Evolutionary conservation across 192 early-diverging fungal species (phyloP), one percentile per base, ranked within the genome.

Genomic region (Backusella parvicylindrica): DNA sequence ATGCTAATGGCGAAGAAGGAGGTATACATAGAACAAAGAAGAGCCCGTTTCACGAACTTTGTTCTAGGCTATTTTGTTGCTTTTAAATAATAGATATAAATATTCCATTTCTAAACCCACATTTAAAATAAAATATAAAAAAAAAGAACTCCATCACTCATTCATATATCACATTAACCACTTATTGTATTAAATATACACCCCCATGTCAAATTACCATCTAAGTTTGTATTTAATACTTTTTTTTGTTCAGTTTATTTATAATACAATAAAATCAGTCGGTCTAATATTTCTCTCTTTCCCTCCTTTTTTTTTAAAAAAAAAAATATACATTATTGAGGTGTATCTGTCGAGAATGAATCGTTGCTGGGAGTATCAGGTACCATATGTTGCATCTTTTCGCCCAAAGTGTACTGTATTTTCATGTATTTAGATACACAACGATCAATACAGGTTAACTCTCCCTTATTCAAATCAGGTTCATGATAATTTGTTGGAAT

Each of bases 351-450:
- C 35, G 66, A 37, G 66, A 68, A 68, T 33, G 37, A 43, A 23
- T 70, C 28, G 6, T 32, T n/a, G 40, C 40, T 70, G 28, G 40
- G 36, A 47, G 68, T 13, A n/a, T 31, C 15, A 56, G 70, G 50
- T 47, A 64, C 72, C 33, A 69, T 79, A 66, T 92, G 84, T 68
- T 91, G 85, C 74, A 96, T 85, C 82, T 93, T 92, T 78, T 91
- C 86, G 35, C 91, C 90, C 71, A 95, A 83, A 37, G 89, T 85
- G 75, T 85, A 87, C 77, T 93, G 92, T 72, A 95, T 89, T 66
- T 91, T 91, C 82, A 95, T 91, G 82, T 91, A 97, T 84, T 97
- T 97, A 33, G 90, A 81, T 7, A 93, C 93, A 68, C 95, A 97
- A 50, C 95, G 92, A 79, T 97, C 95, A 43, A 93, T 86, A 80